Percentiles rank a stretch among this genome's conserved stretches.
Evolutionary conservation across 495 filamentous ascomycete genomes (phyloP).

Genomic region (Pyrenula massariospora): DNA sequence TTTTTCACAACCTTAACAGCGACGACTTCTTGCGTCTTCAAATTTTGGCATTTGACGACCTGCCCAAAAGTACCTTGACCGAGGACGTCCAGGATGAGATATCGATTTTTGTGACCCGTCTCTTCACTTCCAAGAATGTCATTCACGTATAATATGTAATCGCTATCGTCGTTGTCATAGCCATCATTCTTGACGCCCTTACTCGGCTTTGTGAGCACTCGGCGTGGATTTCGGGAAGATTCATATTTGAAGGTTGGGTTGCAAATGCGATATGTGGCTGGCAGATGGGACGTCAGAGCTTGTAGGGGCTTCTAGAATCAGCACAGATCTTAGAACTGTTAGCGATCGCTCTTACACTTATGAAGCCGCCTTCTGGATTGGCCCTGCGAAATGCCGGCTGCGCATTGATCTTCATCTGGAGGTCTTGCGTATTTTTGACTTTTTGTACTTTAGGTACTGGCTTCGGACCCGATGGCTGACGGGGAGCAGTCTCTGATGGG

Average conservation of each 20-base stretch:
- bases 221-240: constrained; percentile 91
- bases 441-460: constrained; percentile 83
- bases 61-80: constrained; percentile 99
- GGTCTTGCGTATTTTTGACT: constrained; percentile 55
- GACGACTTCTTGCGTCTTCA: constrained; percentile 96
- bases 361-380: constrained; percentile 96
- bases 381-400: constrained; percentile 89
- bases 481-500: constrained; percentile 30
- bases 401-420: constrained; percentile 69
- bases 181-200: constrained; percentile 99
- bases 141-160: constrained; percentile 99
- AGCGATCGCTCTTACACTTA: constrained; percentile 59
- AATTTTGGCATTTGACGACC: constrained; percentile 97
- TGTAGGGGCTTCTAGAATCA: constrained; percentile 62
- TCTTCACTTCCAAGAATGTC: constrained; percentile 98
- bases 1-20: constrained; percentile 99
- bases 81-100: constrained; percentile 94
- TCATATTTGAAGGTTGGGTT: constrained; percentile 99
- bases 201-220: constrained; percentile 98
- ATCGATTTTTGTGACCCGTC: constrained; percentile 96
- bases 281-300: constrained; percentile 87
- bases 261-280: constrained; percentile 94
- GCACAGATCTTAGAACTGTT: constrained; percentile 3
- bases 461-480: constrained; percentile 42
- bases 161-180: constrained; percentile 97